Evolutionary conservation across 768 basidiomycete species (phyloP).

Genomic region (Antrodiella citrinella): DNA sequence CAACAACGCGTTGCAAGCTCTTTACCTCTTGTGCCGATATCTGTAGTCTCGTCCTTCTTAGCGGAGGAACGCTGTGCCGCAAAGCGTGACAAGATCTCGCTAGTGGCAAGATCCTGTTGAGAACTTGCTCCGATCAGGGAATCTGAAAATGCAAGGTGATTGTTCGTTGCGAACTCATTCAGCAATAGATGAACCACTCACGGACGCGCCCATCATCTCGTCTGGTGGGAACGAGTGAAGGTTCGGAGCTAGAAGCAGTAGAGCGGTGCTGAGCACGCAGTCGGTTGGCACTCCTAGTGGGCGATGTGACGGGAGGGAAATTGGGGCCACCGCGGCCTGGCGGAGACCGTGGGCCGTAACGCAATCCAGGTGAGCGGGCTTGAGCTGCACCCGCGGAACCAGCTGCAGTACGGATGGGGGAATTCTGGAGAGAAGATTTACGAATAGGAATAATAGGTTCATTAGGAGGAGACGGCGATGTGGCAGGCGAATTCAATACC

Average conservation of each 20-base stretch:
- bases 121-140: constrained; percentile 22
- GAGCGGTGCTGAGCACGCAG: constrained; percentile 64
- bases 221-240: constrained; percentile 52
- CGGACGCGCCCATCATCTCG: constrained; percentile 42
- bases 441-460: constrained; percentile 41
- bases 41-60: constrained; percentile 42
- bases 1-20: constrained; percentile 75
- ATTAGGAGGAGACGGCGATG: constrained; percentile 19
- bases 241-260: constrained; percentile 73
- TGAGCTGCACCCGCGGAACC: constrained; percentile 11
- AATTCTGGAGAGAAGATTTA: constrained; percentile 38
- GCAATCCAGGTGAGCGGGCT: constrained; percentile 12
- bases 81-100: constrained; percentile 42
- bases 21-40: constrained; percentile 56
- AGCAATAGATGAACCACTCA: constrained; percentile 30
- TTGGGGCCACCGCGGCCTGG: constrained; percentile 13
- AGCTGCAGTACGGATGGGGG: constrained; percentile 17
- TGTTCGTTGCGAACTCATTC: constrained; percentile 13
- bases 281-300: constrained; percentile 32
- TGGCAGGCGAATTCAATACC: constrained; percentile 6
- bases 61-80: constrained; percentile 27
- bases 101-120: constrained; percentile 48
- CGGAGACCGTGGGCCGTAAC: constrained; percentile 16
- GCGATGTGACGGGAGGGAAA: constrained; percentile 28
- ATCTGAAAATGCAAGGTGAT: neutral